Percentiles rank a stretch among this genome's conserved stretches.
These are phyloP conservation scores for Glutinoglossum americanum DNA, from an alignment of 495 filamentous ascomycete genomes.

Conservation along the genomic window DNA sequence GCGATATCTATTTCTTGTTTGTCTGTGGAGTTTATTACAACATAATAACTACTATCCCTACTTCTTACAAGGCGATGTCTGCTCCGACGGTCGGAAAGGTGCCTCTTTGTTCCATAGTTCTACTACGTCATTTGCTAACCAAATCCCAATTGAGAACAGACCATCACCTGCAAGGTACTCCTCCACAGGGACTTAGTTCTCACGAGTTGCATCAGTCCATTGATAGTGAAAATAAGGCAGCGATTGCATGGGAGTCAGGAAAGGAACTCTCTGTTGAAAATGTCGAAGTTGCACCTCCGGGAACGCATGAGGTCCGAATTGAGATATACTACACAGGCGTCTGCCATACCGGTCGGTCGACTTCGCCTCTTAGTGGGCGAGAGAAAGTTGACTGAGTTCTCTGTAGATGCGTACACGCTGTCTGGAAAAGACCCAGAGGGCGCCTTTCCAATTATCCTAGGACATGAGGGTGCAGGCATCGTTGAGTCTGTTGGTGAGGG, in stretches of 20 bases:
- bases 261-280: slow-evolving; percentile 76
- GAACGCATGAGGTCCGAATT: slow-evolving; percentile 88
- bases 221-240: slow-evolving; percentile 34
- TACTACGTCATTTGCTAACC: background rate
- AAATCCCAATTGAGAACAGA: slow-evolving; percentile 21
- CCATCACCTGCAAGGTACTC: slow-evolving; percentile 53
- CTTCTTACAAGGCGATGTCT: slow-evolving; percentile 8
- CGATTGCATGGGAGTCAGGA: slow-evolving; percentile 88
- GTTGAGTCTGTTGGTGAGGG: slow-evolving; percentile 95
- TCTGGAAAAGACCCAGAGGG: slow-evolving; percentile 97
- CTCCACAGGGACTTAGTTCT: background rate
- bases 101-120: background rate
- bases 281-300: slow-evolving; percentile 79
- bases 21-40: background rate
- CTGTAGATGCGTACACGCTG: slow-evolving; percentile 82
- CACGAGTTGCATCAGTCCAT: background rate
- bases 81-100: slow-evolving; percentile 36
- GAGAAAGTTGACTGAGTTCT: slow-evolving; percentile 1
- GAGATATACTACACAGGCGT: slow-evolving; percentile 93
- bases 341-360: slow-evolving; percentile 70
- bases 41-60: background rate
- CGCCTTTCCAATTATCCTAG: slow-evolving; percentile 88
- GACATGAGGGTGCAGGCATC: slow-evolving; percentile 91
- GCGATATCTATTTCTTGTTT: background rate
- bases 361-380: background rate